Base-by-base conservation (phyloP, 108 stramenopile species). In the Aurantiochytrium sp. region DNA sequence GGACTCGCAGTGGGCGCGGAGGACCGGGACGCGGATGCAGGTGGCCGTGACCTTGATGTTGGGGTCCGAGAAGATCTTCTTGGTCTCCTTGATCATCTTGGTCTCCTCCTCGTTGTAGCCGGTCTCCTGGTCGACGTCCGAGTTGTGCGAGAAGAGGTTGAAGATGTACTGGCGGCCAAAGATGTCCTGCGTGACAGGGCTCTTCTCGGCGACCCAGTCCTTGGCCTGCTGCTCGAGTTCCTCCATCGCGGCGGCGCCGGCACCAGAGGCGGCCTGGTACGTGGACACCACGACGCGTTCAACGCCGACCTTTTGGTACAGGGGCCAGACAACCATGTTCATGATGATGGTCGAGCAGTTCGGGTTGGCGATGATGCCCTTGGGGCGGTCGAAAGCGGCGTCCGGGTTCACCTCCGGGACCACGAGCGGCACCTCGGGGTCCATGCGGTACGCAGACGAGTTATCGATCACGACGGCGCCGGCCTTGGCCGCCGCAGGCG, bases 321-420 rank as follows among this genome's bases (percentile, higher is more conserved):
- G 30, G 10, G 91, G 91, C 55, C 52, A 91, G 32, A 91, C 53
- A 30, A 86, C 89, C 87, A 91, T 87, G 81, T 52, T 55, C 87
- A 87, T 55, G 69, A 91, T 88, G 52, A 89, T 89, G 41, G 91
- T 91, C 24, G 91, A 89, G 88, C 91, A 91, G 85, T 91, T 91
- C 1, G 91, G 91, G 87, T 91, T 91, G 55, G 91, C 91, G 54
- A 91, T 89, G 42, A 91, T 52, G 52, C 85, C 54, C 37, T 81
- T 68, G 54, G 24, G n/a, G 8, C 65, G 42, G 19, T 55, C 32
- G 32, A 85, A 34, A 24, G 85, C 87, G n/a, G 86, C 86, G 36
- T 73, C 69, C 4, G 87, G 87, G 86, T 91, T 91, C n/a, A 91
- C 89, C 88, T 91, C 91, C 1, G 91, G 91, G 10, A 90, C 88